These are phyloP conservation scores for Ramichloridium luteum DNA, from an alignment of 2,329 filamentous ascomycete genomes.

Conservation along the genomic window DNA sequence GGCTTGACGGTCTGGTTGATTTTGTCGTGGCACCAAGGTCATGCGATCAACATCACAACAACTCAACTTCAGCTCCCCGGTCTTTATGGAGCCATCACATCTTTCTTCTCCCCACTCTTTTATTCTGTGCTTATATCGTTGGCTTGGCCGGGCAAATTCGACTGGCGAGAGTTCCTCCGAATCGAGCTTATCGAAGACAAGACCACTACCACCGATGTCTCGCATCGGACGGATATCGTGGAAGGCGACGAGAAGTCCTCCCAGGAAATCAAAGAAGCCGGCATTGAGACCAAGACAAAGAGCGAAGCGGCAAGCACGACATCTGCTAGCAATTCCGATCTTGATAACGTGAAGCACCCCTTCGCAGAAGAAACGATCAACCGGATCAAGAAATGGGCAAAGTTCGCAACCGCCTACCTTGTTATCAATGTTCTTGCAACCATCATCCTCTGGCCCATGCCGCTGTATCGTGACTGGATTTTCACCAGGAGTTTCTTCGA, in stretches of 20 bases:
- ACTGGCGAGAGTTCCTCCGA: conserved; percentile 36
- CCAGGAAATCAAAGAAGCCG: too few relatives aligned
- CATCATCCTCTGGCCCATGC: conserved; percentile 38
- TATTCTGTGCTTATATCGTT: conserved; percentile 36
- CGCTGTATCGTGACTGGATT: conserved; percentile 38
- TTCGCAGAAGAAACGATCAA: conserved; percentile 25
- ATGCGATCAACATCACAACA: conserved; percentile 30
- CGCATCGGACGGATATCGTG: conserved; percentile 1
- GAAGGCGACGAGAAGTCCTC: conserved; percentile 5
- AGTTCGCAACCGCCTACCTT: conserved; percentile 30
- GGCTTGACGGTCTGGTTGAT: conserved; percentile 34
- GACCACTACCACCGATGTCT: conserved; percentile 7
- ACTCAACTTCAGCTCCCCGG: conserved; percentile 31
- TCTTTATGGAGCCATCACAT: conserved; percentile 34
- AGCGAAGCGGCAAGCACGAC: too few relatives aligned
- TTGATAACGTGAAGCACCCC: conserved; percentile 34
- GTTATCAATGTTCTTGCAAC: conserved; percentile 34
- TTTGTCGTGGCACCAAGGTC: conserved; percentile 29
- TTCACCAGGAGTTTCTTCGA: conserved; percentile 37
- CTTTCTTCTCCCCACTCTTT: conserved; percentile 35
- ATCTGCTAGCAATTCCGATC: conserved; percentile 27
- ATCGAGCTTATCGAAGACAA: conserved; percentile 35
- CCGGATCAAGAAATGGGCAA: conserved; percentile 15
- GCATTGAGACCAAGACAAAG: too few relatives aligned
- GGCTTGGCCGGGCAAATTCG: conserved; percentile 23